phyloP scores from a whole-genome alignment of 2,329 filamentous ascomycete species.

The Alternaria postmessia region DNA sequence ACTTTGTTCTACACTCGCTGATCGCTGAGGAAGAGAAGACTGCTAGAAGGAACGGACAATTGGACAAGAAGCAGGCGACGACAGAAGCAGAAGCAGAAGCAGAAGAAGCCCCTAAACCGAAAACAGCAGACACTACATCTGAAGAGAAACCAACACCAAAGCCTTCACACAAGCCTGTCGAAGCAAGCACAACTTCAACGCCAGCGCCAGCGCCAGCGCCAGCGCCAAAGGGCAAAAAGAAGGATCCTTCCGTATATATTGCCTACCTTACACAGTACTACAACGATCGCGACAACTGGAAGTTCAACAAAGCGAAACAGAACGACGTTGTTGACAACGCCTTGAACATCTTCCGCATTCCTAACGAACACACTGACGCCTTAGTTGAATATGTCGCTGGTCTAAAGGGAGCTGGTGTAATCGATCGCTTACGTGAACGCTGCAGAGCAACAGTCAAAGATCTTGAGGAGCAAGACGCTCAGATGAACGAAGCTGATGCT shows the following conservation, averaged over 20 bases:
- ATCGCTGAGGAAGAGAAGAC: constrained; percentile 24
- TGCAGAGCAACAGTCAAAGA: constrained; percentile 68
- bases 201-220: not conserved
- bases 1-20: constrained; percentile 35
- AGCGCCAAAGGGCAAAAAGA: constrained; percentile 42
- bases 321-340: constrained; percentile 83
- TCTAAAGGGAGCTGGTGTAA: constrained; percentile 75
- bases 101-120: constrained; percentile 11
- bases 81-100: not conserved
- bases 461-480: constrained; percentile 54
- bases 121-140: constrained; percentile 2
- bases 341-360: constrained; percentile 75
- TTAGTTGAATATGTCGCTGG: constrained; percentile 82
- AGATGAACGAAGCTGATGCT: constrained; percentile 48
- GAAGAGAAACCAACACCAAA: constrained; percentile 2
- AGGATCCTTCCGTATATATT: constrained; percentile 70
- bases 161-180: not conserved
- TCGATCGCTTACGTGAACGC: constrained; percentile 70
- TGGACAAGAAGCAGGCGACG: constrained; percentile 27
- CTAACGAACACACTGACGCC: constrained; percentile 71
- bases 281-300: constrained; percentile 76
- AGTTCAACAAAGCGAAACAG: constrained; percentile 96
- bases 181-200: not conserved
- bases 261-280: constrained; percentile 81
- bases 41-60: constrained; percentile 22